These are phyloP conservation scores for Ceratobasidium sp. DNA, from an alignment of 1,284 basidiomycete species.

Conservation along the genomic window DNA sequence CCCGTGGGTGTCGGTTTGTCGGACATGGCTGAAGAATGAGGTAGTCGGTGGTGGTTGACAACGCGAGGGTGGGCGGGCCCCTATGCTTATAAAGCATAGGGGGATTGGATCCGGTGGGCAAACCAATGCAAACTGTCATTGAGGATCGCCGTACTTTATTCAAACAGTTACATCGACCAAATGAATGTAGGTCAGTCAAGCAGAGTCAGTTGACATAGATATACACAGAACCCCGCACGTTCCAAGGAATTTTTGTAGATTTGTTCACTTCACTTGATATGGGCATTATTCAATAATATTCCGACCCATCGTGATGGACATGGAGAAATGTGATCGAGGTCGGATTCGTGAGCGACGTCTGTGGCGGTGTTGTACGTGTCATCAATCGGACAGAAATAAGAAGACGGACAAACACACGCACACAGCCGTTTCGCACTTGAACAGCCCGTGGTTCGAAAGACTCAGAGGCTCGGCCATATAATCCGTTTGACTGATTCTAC, in stretches of 20 bases:
- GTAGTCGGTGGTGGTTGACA: background rate
- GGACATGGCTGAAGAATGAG: slow-evolving; percentile 24
- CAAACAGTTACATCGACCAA: background rate
- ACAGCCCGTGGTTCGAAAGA: background rate
- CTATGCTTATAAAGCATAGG: slow-evolving; percentile 19
- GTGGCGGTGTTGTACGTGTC: background rate
- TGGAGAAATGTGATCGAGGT: background rate
- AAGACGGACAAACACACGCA: background rate
- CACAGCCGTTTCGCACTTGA: background rate
- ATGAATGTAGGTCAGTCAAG: background rate
- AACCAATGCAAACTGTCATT: background rate
- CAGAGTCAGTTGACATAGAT: background rate
- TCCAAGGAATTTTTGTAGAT: background rate
- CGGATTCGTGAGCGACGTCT: background rate
- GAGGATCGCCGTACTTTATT: background rate
- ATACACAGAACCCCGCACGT: background rate
- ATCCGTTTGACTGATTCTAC: slow-evolving; percentile 4
- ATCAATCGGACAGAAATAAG: background rate
- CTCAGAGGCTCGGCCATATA: background rate
- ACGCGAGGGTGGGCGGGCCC: background rate
- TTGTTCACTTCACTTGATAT: background rate
- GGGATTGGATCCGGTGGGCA: background rate
- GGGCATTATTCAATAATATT: background rate
- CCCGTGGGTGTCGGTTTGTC: background rate
- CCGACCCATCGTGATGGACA: background rate